Evolutionary conservation across 768 basidiomycete genomes (phyloP).

Genomic region (Russula abietina): DNA sequence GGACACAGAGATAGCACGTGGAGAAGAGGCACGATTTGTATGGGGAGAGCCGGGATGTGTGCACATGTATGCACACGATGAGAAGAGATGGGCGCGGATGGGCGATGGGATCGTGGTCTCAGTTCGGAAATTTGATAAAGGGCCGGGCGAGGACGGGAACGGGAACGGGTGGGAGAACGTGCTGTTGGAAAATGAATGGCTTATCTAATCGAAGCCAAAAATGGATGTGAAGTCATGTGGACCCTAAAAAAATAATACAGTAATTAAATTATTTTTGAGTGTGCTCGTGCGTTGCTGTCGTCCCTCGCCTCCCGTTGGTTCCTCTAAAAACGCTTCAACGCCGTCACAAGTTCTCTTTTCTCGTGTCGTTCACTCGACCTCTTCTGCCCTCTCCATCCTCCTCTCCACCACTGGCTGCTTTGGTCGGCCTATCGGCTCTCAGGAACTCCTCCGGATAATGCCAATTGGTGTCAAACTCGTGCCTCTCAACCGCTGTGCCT

Average conservation of each 20-base stretch:
- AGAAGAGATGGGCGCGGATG: conserved; percentile 8
- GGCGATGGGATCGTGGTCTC: conserved; percentile 16
- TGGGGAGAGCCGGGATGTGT: conserved; percentile 29
- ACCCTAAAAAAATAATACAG: neutral
- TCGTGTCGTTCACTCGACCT: conserved; percentile 25
- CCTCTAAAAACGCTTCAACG: conserved; percentile 9
- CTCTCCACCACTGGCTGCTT: conserved; percentile 14
- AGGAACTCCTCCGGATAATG: conserved; percentile 30
- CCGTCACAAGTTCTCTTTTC: conserved; percentile 9
- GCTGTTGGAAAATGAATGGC: neutral
- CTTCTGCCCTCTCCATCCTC: conserved; percentile 26
- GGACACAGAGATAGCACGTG: conserved; percentile 24
- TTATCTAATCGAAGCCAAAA: neutral
- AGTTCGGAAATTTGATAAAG: conserved; percentile 3
- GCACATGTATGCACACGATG: conserved; percentile 21
- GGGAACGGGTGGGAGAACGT: conserved; percentile 5
- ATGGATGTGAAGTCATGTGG: neutral
- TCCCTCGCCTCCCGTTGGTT: neutral
- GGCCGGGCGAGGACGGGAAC: too few relatives aligned
- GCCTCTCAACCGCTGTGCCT: conserved; percentile 20
- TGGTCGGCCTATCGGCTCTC: conserved; percentile 11
- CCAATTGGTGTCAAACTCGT: conserved; percentile 25
- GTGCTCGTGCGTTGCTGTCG: neutral
- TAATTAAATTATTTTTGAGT: neutral
- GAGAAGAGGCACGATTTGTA: conserved; percentile 25